Base-by-base conservation (phyloP, 306 rosid species). In the Rosa rugosa region DNA sequence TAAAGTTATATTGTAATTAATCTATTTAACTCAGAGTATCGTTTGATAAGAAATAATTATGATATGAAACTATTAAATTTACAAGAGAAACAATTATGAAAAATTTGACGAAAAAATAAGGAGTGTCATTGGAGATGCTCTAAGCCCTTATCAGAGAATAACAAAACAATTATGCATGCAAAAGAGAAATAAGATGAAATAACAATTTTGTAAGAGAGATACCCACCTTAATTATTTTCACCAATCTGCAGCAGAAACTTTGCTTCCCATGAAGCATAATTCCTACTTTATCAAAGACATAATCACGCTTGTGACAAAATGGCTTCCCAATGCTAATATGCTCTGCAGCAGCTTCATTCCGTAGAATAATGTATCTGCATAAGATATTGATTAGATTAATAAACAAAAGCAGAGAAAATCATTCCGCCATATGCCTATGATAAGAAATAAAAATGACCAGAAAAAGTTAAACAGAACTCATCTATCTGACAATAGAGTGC, bases 191-290 rank as follows among this genome's bases (percentile, higher is more conserved):
- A 22, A 60, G 36, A 60, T 60, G 36, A 57, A 20, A 3, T 31
- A 31, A 60, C 16, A 25, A 62, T 12, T 62, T 25, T 27, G 4
- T 62, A 27, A 27, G n/a, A 27, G 10, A 5, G 44, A 78, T 25
- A 56, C 77, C 40, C 85, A 89, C 98, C 94, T 88, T 90, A 71
- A 88, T 72, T 80, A 90, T 75, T 45, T 78, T 82, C 53, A 89
- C 83, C 62, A 90, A 86, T 83, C 90, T 94, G 84, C 85, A 84
- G 87, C 89, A 90, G 88, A 94, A 94, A 80, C 87, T 86, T 72
- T 34, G 89, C 83, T 87, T 92, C 53, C 98, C 98, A 69, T 94
- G 89, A 72, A 92, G 97, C 97, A 94, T 85, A 86, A 94, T 72
- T 76, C 98, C 91, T 50, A 89, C 89, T 57, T 81, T 79, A 56